Percentiles rank a stretch among this genome's conserved stretches.
phyloP scores from a whole-genome alignment of 2,329 filamentous ascomycete genomes.

The Epichloe elymi region DNA sequence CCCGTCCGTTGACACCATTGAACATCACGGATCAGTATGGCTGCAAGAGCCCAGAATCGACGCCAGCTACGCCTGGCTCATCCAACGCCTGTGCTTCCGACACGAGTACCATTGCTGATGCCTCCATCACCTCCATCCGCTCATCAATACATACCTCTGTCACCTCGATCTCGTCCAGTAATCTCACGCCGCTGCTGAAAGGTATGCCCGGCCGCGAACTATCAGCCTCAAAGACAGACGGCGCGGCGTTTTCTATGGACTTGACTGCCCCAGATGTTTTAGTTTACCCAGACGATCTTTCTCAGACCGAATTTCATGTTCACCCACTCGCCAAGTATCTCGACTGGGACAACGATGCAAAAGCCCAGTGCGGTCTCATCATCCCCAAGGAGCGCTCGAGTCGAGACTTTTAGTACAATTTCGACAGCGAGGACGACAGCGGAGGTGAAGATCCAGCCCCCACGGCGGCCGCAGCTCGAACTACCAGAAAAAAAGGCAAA shows the following conservation, averaged over 20 bases:
- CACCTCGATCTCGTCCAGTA: conserved; percentile 5
- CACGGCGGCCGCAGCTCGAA: not conserved
- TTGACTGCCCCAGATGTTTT: conserved; percentile 16
- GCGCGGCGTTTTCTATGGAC: conserved; percentile 21
- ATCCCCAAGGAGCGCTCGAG: conserved; percentile 19
- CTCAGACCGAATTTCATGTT: conserved; percentile 20
- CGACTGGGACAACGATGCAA: conserved; percentile 15
- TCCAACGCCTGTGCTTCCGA: not conserved
- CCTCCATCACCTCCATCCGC: conserved; percentile 1
- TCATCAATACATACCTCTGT: conserved; percentile 2
- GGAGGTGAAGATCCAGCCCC: conserved; percentile 8
- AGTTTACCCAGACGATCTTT: conserved; percentile 22
- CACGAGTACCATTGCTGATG: conserved; percentile 1
- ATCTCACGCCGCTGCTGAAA: conserved; percentile 29
- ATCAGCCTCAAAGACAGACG: conserved; percentile 24
- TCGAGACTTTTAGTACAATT: conserved; percentile 25
- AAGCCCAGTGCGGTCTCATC: conserved; percentile 20
- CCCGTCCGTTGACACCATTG: conserved; percentile 5
- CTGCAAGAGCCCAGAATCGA: conserved; percentile 5
- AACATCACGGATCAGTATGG: conserved; percentile 5
- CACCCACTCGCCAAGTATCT: conserved; percentile 23
- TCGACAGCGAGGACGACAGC: conserved; percentile 21
- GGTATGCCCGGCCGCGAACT: conserved; percentile 27
- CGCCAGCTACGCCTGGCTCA: not conserved
- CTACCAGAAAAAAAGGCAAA: not conserved